These are phyloP conservation scores for Cenchrus americanus DNA, from an alignment of 176 grass and related monocot species.

Conservation along the genomic window DNA sequence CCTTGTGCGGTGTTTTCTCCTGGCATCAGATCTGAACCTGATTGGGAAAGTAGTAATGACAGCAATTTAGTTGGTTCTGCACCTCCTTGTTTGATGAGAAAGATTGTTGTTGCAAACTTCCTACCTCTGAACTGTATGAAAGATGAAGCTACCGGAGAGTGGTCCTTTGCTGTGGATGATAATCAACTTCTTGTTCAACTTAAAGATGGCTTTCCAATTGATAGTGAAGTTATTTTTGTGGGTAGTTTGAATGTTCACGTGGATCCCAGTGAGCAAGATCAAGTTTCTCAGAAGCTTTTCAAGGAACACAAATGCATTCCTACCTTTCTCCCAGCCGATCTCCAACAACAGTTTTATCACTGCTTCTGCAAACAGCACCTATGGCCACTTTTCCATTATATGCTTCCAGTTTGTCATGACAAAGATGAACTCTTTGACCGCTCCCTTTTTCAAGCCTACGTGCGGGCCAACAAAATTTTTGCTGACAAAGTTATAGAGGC, in stretches of 20 bases:
- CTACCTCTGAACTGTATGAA: constrained; percentile 68
- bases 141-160: constrained; percentile 62
- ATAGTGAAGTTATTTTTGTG: constrained; percentile 66
- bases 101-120: constrained; percentile 82
- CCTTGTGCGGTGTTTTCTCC: constrained; percentile 55
- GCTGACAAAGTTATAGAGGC: constrained; percentile 79
- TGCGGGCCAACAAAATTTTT: constrained; percentile 77
- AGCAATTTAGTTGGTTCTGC: constrained; percentile 43
- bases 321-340: constrained; percentile 65
- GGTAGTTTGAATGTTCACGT: constrained; percentile 77
- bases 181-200: constrained; percentile 78
- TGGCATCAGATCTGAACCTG: constrained; percentile 50
- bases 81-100: constrained; percentile 40
- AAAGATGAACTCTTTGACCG: constrained; percentile 79
- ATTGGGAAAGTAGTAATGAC: constrained; percentile 44
- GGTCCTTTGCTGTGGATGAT: constrained; percentile 74
- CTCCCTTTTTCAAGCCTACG: constrained; percentile 77
- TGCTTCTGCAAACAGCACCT: constrained; percentile 82
- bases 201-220: constrained; percentile 66
- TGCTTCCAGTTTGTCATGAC: constrained; percentile 81
- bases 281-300: constrained; percentile 66
- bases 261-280: constrained; percentile 71
- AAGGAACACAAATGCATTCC: constrained; percentile 75
- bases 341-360: constrained; percentile 75
- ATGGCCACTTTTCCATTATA: constrained; percentile 92